These are phyloP conservation scores for Candida pseudoviswanathii DNA, from an alignment of 1,139 yeast species.

Conservation along the genomic window DNA sequence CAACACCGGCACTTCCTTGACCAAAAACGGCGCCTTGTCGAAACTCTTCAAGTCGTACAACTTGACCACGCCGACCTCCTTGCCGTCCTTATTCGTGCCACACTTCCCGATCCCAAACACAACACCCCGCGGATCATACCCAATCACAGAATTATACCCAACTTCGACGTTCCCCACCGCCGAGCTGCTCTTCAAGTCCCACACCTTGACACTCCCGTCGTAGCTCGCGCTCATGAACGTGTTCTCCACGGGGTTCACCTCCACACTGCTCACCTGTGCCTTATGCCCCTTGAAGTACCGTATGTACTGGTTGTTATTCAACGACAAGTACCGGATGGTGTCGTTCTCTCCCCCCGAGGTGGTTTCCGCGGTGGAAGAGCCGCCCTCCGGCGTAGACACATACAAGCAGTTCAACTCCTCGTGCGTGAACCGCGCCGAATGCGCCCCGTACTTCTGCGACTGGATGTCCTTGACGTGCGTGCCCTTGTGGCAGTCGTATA, in stretches of 20 bases:
- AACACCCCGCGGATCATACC: slow-evolving; percentile 82
- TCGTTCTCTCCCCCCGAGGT: neutral
- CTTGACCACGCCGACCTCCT: slow-evolving; percentile 51
- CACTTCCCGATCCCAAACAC: slow-evolving; percentile 72
- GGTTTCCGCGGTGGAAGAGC: slow-evolving; percentile 42
- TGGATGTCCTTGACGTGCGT: slow-evolving; percentile 64
- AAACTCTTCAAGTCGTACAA: slow-evolving; percentile 63
- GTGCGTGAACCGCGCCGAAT: slow-evolving; percentile 83
- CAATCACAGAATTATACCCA: slow-evolving; percentile 58
- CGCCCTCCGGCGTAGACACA: slow-evolving; percentile 67
- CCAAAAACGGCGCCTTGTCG: slow-evolving; percentile 57
- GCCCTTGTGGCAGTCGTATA: slow-evolving; percentile 79
- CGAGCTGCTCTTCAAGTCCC: slow-evolving; percentile 76
- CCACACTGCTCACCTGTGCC: slow-evolving; percentile 68
- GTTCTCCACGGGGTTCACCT: slow-evolving; percentile 74
- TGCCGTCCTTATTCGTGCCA: slow-evolving; percentile 24
- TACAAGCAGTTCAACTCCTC: slow-evolving; percentile 72
- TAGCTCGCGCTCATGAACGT: slow-evolving; percentile 66
- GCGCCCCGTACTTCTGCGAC: slow-evolving; percentile 91
- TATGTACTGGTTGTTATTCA: slow-evolving; percentile 76
- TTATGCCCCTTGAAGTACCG: slow-evolving; percentile 89
- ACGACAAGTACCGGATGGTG: slow-evolving; percentile 67
- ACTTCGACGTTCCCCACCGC: slow-evolving; percentile 65
- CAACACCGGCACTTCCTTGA: slow-evolving; percentile 29
- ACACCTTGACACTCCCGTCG: slow-evolving; percentile 80